phyloP scores from a whole-genome alignment of 2,329 filamentous ascomycete species.

The Pseudogymnoascus sp. region DNA sequence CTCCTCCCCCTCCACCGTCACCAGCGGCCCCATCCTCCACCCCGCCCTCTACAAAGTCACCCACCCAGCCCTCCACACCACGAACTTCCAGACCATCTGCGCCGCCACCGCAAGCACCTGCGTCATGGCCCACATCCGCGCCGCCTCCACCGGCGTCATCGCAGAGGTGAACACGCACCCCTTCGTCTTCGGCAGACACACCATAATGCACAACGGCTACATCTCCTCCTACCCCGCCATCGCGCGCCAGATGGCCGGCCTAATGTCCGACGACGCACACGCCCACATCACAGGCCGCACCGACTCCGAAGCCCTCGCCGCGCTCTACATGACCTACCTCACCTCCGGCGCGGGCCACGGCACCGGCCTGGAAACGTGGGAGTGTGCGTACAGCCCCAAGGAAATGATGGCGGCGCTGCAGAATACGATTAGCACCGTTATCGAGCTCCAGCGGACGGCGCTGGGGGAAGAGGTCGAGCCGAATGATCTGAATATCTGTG shows the following conservation, averaged over 20 bases:
- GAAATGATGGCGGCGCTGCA: constrained; percentile 38
- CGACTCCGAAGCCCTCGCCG: constrained; percentile 45
- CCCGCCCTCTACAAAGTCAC: constrained; percentile 45
- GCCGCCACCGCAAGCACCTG: constrained; percentile 41
- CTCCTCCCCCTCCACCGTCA: constrained; percentile 21
- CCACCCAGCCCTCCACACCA: constrained; percentile 43
- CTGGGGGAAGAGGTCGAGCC: constrained; percentile 35
- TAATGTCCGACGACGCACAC: constrained; percentile 40
- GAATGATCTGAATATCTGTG: constrained; percentile 44
- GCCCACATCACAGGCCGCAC: constrained; percentile 41
- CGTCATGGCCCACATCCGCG: constrained; percentile 46
- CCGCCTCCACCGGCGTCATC: constrained; percentile 38
- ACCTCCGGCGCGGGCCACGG: constrained; percentile 21
- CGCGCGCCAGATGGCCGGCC: constrained; percentile 35
- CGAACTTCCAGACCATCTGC: constrained; percentile 45
- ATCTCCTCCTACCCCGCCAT: constrained; percentile 39
- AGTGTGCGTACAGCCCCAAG: constrained; percentile 33
- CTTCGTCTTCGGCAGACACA: constrained; percentile 45
- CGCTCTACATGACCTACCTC: constrained; percentile 29
- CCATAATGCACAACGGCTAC: constrained; percentile 49
- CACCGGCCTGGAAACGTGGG: constrained; percentile 26
- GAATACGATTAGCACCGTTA: constrained; percentile 34
- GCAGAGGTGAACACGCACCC: constrained; percentile 46
- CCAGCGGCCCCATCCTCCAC: constrained; percentile 29
- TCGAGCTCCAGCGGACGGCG: constrained; percentile 34